Evolutionary conservation across 345 rosid species (phyloP).

Genomic region (Xanthoceras sorbifolium): DNA sequence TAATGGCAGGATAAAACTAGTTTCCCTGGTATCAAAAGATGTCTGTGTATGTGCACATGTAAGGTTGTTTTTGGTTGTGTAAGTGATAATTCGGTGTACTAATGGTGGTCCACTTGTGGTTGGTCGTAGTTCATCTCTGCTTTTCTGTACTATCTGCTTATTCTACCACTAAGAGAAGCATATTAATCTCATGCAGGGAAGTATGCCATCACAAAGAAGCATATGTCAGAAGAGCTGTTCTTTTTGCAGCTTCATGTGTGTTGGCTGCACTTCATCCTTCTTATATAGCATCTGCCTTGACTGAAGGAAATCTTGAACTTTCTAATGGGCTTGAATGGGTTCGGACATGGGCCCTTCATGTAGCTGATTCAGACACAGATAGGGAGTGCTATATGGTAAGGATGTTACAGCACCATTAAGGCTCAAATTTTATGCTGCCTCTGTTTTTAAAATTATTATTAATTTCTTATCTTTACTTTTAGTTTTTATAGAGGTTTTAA

Average conservation of each 20-base stretch:
- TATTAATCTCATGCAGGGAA: conserved; percentile 55
- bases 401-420: not conserved
- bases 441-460: not conserved
- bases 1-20: not conserved
- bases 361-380: conserved; percentile 79
- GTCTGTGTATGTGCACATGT: not conserved
- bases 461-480: not conserved
- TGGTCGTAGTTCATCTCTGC: not conserved
- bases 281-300: conserved; percentile 64
- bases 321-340: conserved; percentile 91
- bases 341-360: conserved; percentile 72
- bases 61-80: not conserved
- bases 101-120: not conserved
- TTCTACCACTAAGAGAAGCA: not conserved
- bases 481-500: not conserved
- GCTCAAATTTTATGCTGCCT: not conserved
- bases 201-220: conserved; percentile 86
- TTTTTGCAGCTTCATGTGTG: conserved; percentile 81
- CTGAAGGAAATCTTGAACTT: conserved; percentile 73
- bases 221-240: conserved; percentile 87
- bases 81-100: not conserved
- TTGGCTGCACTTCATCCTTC: conserved; percentile 87
- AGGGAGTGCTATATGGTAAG: conserved; percentile 78
- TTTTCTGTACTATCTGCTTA: not conserved
- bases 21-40: not conserved